These are phyloP conservation scores for Eucalyptus viminalis DNA, from an alignment of 345 rosid species.

Conservation along the genomic window DNA sequence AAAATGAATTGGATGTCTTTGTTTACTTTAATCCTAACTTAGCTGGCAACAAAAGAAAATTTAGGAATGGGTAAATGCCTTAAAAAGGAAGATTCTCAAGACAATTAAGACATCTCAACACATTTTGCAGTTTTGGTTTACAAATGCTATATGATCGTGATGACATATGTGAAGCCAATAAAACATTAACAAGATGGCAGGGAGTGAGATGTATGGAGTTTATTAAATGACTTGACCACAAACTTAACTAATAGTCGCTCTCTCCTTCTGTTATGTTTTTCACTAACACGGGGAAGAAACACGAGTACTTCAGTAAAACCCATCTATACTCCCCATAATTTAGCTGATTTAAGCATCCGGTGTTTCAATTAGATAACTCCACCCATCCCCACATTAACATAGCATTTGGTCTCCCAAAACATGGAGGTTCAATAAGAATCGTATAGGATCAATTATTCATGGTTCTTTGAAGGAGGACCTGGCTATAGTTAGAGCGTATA, in stretches of 20 bases:
- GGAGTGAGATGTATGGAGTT: background rate
- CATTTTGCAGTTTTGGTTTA: background rate
- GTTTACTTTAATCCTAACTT: background rate
- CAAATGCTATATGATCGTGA: background rate
- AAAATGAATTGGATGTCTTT: background rate
- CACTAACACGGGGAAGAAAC: background rate
- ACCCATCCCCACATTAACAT: background rate
- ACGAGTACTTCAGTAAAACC: background rate
- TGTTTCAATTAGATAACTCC: background rate
- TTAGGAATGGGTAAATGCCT: background rate
- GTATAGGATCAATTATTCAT: background rate
- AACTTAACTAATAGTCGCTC: background rate
- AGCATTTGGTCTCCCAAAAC: background rate
- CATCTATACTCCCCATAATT: background rate
- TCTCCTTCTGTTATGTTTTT: background rate
- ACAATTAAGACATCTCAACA: background rate
- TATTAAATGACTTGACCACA: background rate
- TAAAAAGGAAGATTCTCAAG: background rate
- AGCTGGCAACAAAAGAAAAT: background rate
- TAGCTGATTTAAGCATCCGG: background rate
- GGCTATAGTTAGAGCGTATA: slow-evolving; percentile 81
- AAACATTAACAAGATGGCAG: background rate
- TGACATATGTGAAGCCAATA: background rate
- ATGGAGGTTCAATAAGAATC: background rate
- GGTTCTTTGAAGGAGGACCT: slow-evolving; percentile 19